Base-by-base conservation (phyloP, 129 eudicot species). In the Flaveria bidentis region DNA sequence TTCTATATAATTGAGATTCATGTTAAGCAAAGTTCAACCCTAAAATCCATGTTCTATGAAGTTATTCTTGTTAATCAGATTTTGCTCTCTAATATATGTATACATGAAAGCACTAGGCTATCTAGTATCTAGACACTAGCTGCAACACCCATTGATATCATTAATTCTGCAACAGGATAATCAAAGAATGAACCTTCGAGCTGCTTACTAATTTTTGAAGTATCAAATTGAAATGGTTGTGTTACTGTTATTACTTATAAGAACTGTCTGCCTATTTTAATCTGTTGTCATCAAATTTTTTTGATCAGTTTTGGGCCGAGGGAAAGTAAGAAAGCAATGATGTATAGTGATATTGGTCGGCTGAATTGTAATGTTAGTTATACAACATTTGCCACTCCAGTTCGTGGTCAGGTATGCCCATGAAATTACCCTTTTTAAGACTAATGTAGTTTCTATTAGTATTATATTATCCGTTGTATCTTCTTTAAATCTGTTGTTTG, bases 281-380 rank as follows among this genome's bases (percentile, higher is more conserved):
- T 46, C 66, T 36, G 25, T 46, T 28, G 5, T 2, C 58, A 25
- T 44, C 30, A 14, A 15, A 67, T 61, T 80, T 80, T 28, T 17
- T 71, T 42, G 26, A n/a, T 80, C 90, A 94, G 98, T 80, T 94
- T 87, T 80, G 99, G 99, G 65, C 99, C 99, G 18, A 86, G 97
- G 82, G 99, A 94, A 80, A 94, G 99, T 80, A 94, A 94, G 86
- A 94, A 94, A 79, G 99, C 97, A 75, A 87, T 91, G 98, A 77
- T 89, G 93, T 94, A 94, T 71, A 91, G 97, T 76, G 95, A 94
- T 79, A 84, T 47, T 57, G 99, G 99, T 42, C 85, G 99, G 39
- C 79, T 94, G 78, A 94, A 94, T 80, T 94, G 99, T 84, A 82
- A 86, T 82, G 97, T 94, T 80, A 89, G 87, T 82, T 94, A 89